Conservation (phyloP, 1,139 yeast species). For the Kurtzmaniella quercitrusa region DNA sequence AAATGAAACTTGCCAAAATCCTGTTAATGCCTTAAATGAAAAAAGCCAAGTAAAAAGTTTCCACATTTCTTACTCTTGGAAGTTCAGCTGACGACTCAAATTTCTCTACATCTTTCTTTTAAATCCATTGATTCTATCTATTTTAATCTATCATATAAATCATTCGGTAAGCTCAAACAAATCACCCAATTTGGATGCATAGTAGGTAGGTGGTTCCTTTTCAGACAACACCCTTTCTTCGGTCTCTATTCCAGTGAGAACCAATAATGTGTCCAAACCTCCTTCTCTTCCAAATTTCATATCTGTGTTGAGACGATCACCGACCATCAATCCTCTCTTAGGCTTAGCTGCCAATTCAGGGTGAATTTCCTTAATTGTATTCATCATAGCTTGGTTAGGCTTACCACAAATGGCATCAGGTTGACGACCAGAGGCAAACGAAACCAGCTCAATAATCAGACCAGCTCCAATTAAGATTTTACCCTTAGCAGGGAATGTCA, state of each 20-base stretch:
- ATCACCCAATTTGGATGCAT: conserved; percentile 73
- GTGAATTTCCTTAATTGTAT: conserved; percentile 73
- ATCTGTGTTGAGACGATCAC: conserved; percentile 93
- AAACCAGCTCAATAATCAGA: conserved; percentile 77
- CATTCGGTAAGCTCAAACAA: conserved; percentile 47
- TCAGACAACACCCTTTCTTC: conserved; percentile 51
- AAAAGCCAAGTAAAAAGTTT: too few relatives aligned
- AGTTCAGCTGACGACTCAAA: too few relatives aligned
- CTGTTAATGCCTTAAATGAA: too few relatives aligned
- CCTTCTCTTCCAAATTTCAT: conserved; percentile 89
- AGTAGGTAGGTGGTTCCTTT: conserved; percentile 59
- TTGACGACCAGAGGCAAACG: conserved; percentile 69
- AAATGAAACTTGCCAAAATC: too few relatives aligned
- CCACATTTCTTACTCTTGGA: too few relatives aligned
- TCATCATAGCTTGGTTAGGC: conserved; percentile 88
- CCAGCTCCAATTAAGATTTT: conserved; percentile 92
- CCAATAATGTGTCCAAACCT: conserved; percentile 78
- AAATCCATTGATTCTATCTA: too few relatives aligned
- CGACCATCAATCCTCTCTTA: conserved; percentile 79
- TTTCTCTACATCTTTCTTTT: too few relatives aligned
- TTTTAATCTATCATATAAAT: background rate
- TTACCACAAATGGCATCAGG: conserved; percentile 77
- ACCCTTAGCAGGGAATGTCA: conserved; percentile 90
- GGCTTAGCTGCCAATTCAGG: conserved; percentile 48
- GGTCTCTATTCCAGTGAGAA: conserved; percentile 85